phyloP scores from a whole-genome alignment of 768 basidiomycete species.

The Leccinellum luteum region DNA sequence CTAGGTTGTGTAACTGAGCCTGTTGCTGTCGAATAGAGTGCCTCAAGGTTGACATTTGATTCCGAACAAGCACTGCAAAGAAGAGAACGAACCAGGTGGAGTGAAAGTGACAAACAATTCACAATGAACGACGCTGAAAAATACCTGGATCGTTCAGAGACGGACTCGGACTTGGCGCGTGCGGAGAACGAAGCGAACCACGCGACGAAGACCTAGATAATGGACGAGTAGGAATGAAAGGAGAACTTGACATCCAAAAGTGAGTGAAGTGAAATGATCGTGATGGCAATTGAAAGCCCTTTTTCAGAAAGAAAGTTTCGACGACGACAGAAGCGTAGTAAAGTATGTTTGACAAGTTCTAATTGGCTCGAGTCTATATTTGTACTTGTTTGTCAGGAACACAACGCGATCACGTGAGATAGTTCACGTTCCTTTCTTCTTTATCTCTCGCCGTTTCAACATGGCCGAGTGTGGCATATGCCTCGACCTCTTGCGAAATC shows the following conservation, averaged over 20 bases:
- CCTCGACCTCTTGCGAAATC: conserved; percentile 49
- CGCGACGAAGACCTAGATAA: conserved; percentile 50
- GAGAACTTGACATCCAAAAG: conserved; percentile 35
- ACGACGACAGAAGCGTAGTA: too few relatives aligned
- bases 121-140: conserved; percentile 27
- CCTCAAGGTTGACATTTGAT: conserved; percentile 78
- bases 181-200: conserved; percentile 44
- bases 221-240: conserved; percentile 35
- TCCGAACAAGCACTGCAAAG: conserved; percentile 64
- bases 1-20: conserved; percentile 69
- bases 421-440: neutral
- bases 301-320: neutral
- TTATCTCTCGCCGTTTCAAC: neutral
- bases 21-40: conserved; percentile 83
- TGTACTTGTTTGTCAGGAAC: conserved; percentile 19
- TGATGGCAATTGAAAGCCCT: conserved; percentile 15
- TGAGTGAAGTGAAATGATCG: conserved; percentile 24
- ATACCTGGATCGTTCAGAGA: conserved; percentile 64
- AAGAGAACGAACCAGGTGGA: conserved; percentile 26
- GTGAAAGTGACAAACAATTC: conserved; percentile 21
- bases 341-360: too few relatives aligned
- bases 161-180: conserved; percentile 63
- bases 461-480: conserved; percentile 62
- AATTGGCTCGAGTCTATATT: conserved; percentile 16
- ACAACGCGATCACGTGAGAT: conserved; percentile 30